Conservation (phyloP, 169 alveolate species). For the Eimeria maxima region DNA sequence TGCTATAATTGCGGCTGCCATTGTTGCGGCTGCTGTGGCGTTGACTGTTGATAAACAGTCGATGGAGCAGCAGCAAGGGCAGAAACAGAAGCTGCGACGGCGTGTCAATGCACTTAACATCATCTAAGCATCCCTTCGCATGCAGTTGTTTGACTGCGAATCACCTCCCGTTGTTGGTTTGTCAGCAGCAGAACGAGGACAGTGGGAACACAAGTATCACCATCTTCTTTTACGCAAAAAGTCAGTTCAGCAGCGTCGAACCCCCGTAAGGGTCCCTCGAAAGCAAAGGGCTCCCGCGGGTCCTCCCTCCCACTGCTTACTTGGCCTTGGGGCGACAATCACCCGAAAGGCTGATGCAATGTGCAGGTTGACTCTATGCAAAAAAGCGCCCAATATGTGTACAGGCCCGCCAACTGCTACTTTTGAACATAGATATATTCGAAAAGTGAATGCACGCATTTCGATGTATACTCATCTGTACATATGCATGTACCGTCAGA, state of each 20-base stretch:
- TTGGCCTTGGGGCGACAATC: background rate
- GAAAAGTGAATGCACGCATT: background rate
- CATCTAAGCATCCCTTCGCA: background rate
- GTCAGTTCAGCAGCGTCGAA: too few species aligned
- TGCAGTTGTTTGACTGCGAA: background rate
- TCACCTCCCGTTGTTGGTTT: background rate
- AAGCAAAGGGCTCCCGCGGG: background rate
- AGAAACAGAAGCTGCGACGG: background rate
- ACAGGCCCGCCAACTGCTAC: background rate
- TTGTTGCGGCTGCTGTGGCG: conserved; percentile 9
- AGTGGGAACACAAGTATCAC: too few species aligned
- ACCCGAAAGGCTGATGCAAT: background rate
- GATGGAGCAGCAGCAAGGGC: background rate
- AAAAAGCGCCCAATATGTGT: background rate
- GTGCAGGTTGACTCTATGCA: background rate
- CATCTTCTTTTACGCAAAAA: too few species aligned
- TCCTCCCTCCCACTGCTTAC: background rate
- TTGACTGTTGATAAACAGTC: background rate
- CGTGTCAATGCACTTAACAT: background rate
- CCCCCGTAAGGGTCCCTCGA: background rate
- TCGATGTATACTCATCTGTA: background rate
- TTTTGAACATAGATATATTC: too few species aligned
- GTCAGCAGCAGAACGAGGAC: background rate
- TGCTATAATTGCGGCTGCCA: background rate
- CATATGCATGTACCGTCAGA: background rate